Evolutionary conservation across 495 filamentous ascomycete genomes (phyloP), one percentile per base, ranked within the genome.

Genomic region (Cudoniella acicularis): DNA sequence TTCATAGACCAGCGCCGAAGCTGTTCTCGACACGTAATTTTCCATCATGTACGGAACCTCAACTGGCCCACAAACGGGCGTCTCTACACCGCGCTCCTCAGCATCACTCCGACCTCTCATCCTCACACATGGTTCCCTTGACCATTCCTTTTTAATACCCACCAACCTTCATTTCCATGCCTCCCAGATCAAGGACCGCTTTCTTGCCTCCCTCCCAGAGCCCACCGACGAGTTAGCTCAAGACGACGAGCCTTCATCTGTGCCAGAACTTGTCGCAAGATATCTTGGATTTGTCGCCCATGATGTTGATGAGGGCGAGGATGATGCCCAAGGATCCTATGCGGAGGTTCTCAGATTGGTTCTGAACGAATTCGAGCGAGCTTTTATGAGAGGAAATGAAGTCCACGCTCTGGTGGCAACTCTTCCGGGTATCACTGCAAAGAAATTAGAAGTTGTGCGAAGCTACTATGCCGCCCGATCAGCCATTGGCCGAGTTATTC

Each of bases 161-260:
- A 97, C 95, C 59, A 85, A 85, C 57, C 80, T 96, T 60, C 94
- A 98, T 75, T 98, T 95, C 80, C 92, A 92, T 72, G 94, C 94
- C 59, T 89, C 91, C 24, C 88, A 94, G 74, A 80, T 96, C 63
- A 92, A 92, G 76, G 90, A 96, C 62, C 79, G 81, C 49, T 98
- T 98, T 73, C 83, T 82, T 42, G 79, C 87, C 11, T 90, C 89
- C 46, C 81, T 98, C 64, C 94, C 94, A 18, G 77, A 85, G 49
- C 88, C 94, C 25, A 98, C 94, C 65, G 94, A 98, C 71, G 94
- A 98, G 76, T 83, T 98, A 63, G 94, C 95, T 42, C 89, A 92
- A 68, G 94, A 98, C 73, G 94, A 98, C 64, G 94, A 98, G 77
- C 94, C 94, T 3, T 98, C 94, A 0, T 98, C 94, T 9, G 82